Conservation (phyloP, 2,329 filamentous ascomycete genomes). For the Xylariales sp. region DNA sequence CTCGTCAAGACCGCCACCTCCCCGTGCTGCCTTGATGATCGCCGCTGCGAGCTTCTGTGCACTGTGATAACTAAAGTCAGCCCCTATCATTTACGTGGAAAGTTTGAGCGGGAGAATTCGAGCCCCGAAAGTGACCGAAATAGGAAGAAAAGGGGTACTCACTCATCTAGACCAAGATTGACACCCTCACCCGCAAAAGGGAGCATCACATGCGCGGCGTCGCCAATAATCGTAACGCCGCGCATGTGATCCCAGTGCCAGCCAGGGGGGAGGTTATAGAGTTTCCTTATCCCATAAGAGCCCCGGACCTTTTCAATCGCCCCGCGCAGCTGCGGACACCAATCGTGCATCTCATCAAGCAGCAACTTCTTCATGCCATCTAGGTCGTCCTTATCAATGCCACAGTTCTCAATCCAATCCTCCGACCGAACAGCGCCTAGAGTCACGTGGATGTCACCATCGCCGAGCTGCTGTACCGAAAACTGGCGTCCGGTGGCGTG, state of each 20-base stretch:
- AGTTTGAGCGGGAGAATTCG: too few species aligned
- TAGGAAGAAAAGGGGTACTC: not conserved
- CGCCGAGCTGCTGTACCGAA: not conserved
- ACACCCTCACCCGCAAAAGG: not conserved
- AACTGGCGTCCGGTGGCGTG: not conserved
- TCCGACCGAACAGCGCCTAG: not conserved
- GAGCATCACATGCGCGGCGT: not conserved
- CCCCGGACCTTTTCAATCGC: not conserved
- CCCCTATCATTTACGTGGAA: not conserved
- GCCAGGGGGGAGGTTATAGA: not conserved
- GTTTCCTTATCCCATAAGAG: not conserved
- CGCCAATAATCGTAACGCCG: not conserved
- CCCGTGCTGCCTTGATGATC: not conserved
- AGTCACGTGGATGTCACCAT: not conserved
- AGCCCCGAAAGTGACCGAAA: not conserved
- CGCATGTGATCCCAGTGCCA: not conserved
- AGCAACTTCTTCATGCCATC: not conserved
- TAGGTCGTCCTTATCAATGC: not conserved
- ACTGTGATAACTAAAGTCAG: not conserved
- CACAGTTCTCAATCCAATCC: not conserved
- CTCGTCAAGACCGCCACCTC: not conserved
- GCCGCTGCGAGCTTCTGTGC: not conserved
- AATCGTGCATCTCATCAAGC: conserved; percentile 2
- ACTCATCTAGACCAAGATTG: not conserved
- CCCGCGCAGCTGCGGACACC: conserved; percentile 2